A percentile compares a stretch with the other conserved stretches of the same genome.
Evolutionary conservation across 208 protist species (phyloP).

Genomic region (Trypanosoma vivax): DNA sequence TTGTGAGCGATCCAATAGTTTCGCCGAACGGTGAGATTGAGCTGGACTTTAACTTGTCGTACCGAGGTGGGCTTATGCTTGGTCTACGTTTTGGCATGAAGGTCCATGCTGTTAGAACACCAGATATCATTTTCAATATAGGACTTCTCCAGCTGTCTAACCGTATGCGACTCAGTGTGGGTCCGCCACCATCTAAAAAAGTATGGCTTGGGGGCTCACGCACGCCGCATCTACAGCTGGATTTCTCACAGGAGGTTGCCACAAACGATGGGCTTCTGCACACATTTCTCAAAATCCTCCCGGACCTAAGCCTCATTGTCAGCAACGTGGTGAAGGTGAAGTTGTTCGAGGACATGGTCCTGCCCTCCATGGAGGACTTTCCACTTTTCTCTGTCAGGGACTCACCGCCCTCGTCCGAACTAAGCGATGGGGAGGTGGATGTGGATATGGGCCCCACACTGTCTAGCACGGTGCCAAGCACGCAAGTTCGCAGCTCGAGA

Average conservation of each 20-base stretch:
- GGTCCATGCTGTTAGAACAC: slow-evolving; percentile 57
- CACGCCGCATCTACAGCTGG: slow-evolving; percentile 58
- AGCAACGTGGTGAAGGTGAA: slow-evolving; percentile 60
- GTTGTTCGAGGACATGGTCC: slow-evolving; percentile 81
- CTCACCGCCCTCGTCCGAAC: slow-evolving; percentile 13
- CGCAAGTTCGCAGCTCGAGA: no score
- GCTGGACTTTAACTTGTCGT: slow-evolving; percentile 82
- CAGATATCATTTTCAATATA: slow-evolving; percentile 70
- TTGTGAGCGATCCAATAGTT: slow-evolving; percentile 47
- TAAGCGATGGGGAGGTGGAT: neutral
- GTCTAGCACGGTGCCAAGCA: no score
- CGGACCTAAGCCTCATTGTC: slow-evolving; percentile 63
- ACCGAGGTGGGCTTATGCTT: slow-evolving; percentile 68
- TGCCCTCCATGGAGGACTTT: slow-evolving; percentile 76
- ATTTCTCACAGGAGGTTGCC: slow-evolving; percentile 72
- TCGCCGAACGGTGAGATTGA: slow-evolving; percentile 54
- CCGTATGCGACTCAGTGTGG: slow-evolving; percentile 63
- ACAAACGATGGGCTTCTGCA: slow-evolving; percentile 67
- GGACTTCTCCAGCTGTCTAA: slow-evolving; percentile 68
- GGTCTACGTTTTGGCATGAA: slow-evolving; percentile 60
- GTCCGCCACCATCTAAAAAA: slow-evolving; percentile 66
- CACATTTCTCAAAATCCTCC: slow-evolving; percentile 51
- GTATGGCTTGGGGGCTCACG: slow-evolving; percentile 60
- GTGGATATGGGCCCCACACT: no score
- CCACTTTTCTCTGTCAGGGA: slow-evolving; percentile 42